Base-by-base conservation (phyloP, 345 rosid genomes). In the Brassica carinata region DNA sequence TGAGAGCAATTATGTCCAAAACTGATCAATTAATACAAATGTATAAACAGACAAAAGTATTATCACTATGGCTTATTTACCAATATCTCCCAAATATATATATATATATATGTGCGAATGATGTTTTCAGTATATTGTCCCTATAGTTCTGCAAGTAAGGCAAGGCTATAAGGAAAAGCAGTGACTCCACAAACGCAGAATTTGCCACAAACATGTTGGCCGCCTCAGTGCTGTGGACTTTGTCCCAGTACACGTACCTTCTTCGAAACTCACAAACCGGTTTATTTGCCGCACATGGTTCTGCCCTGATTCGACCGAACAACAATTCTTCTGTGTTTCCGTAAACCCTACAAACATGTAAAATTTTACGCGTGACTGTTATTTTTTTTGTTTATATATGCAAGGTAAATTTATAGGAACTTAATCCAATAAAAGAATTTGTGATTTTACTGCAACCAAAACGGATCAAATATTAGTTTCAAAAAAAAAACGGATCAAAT, bases 221-320 rank as follows among this genome's bases (percentile, higher is more conserved):
- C 9, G 74, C 70, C 45, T 84, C 85, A 10, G 85, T 84, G 29
- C 78, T 43, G 62, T 84, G 87, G 10, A 84, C 78, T 40, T 66
- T 74, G 51, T 84, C 87, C 85, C 85, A 84, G 4, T 36, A 84
- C 48, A 55, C 70, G 9, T 84, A 81, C 9, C 23, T 27, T 8
- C 31, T 72, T 64, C 78, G 73, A 62, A 19, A 43, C 8, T 26
- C 23, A 75, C 87, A 84, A 31, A 73, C 55, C 27, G 51, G 57
- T 62, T 67, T 8, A 51, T 62, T 38, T 5, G 55, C 45, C 6
- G 74, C 77, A 70, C 87, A 84, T 9, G 75, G 76, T 8, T 74
- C 80, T 72, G 69, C 8, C 4, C 82, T 66, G 68, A 2, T 30
- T 73, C 64, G 13, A 78, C 76, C 18, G 76, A 69, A 65, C 86